Evolutionary conservation across 805 yeast species (phyloP), one percentile per base, ranked within the genome.

Genomic region (Wickerhamiella brachini): DNA sequence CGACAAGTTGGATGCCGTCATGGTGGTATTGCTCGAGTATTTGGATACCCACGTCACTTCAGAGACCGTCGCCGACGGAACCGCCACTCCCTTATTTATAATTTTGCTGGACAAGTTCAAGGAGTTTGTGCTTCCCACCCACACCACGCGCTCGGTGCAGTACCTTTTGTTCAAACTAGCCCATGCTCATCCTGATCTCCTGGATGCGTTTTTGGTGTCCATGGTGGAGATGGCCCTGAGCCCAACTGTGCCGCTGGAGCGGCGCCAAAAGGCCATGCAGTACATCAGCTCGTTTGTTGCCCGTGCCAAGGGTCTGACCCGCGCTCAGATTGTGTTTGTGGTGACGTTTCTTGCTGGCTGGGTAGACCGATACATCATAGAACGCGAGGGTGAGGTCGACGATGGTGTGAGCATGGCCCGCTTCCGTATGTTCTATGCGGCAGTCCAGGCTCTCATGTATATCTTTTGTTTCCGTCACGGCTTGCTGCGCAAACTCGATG

Each of bases 251-350:
- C 75, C 79, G 23, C 69, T 80, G 38, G 90, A 85, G 51, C 82
- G 80, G 56, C 77, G 95, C 58, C 79, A 87, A 57, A 89, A 89
- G 69, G 84, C 96, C 2, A 76, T 89, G 76, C 97, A 93, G 66
- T 90, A 93, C 64, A 74, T 90, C 51, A 81, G 95, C 1, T 86
- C 96, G 2, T 90, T 81, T 62, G 78, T 90, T 53, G 93, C 97
- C 1, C 76, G 98, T 51, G 95, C 95, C 10, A 79, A 80, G 56
- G 76, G 77, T 43, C 70, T 90, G 26, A 71, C 85, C 1, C 77
- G 77, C 49, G 73, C 78, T 39, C 97, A 90, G 66, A 74, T 93
- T 20, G 73, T 82, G 7, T 85, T 85, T 64, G 89, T 93, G 15
- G 77, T 86, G n/a, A 78, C 85, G 53, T 86, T 85, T 63, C 70